Evolutionary conservation across 352 stramenopile species (phyloP), one percentile per base, ranked within the genome.

Genomic region (Elongisporangium senticosum): DNA sequence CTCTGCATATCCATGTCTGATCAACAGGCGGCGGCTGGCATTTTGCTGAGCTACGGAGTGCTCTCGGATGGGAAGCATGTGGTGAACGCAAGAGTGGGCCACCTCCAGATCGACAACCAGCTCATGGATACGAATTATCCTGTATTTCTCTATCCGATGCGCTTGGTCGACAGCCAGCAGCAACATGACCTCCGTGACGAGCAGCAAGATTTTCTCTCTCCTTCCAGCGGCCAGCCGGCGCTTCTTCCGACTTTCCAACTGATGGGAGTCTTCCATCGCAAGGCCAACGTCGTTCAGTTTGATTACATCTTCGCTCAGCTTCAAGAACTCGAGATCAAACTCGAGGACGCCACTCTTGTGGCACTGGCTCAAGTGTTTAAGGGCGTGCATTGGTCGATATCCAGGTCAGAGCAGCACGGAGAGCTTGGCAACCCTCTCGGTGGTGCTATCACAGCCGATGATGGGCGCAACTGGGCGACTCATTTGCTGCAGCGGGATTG

Each of bases 251-350:
- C 85, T 8, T 71, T 95, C 52, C 85, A 95, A 56, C 62, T 91
- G 4, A 95, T 92, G 85, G 73, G 74, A 19, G 85, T 95, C 3
- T 88, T 89, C 54, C 77, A 69, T 19, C 71, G 71, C 19, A 77
- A 87, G 39, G 64, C 76, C 0, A 84, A 78, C 17, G 68, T 94
- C 37, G 67, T 92, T 19, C 78, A 91, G 51, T 90, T 94, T 39
- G 83, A 94, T 53, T 94, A 94, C 67, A 91, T 94, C 48, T 94
- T 94, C 61, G 83, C 77, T 4, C 85, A 94, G 53, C 70, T 94
- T 19, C 85, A 94, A 62, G 85, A 94, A 53, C 64, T 94, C n/a
- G 83, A 92, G 61, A 88, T 94, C 47, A 94, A 94, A 37, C 48
- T 94, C 1, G 85, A 94, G 65, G 85, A 94, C 51, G 83, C 83